Evolutionary conservation across 1,284 basidiomycete genomes (phyloP).

Genomic region (Xerocomus amazonicus): DNA sequence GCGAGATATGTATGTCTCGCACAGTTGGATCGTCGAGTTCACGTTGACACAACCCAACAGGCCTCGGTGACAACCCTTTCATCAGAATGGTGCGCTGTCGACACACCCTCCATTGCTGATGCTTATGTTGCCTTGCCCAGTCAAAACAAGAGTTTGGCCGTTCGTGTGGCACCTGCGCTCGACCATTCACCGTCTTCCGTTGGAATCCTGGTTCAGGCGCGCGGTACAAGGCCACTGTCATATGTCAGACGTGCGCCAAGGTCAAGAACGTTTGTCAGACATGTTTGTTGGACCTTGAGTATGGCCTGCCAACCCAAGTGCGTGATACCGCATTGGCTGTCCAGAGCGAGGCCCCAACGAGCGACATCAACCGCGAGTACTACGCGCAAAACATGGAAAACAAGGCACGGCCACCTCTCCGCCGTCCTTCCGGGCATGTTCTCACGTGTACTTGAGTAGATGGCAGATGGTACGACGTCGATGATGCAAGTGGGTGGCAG

Average conservation of each 20-base stretch:
- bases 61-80: conserved; percentile 85
- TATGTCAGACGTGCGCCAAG: conserved; percentile 98
- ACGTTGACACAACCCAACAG: conserved; percentile 39
- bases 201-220: conserved; percentile 96
- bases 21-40: not conserved
- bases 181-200: conserved; percentile 95
- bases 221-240: conserved; percentile 96
- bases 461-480: conserved; percentile 63
- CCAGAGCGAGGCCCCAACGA: conserved; percentile 86
- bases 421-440: not conserved
- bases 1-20: conserved; percentile 77
- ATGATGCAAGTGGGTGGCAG: conserved; percentile 60
- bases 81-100: conserved; percentile 73
- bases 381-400: conserved; percentile 96
- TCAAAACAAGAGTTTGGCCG: conserved; percentile 96
- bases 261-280: conserved; percentile 99
- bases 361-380: conserved; percentile 96
- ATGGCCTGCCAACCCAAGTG: conserved; percentile 94
- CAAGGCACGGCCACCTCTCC: conserved; percentile 49
- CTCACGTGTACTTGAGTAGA: conserved; percentile 35
- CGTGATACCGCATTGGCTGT: conserved; percentile 91
- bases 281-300: conserved; percentile 94
- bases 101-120: not conserved
- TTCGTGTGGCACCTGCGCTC: conserved; percentile 93
- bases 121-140: conserved; percentile 39